phyloP scores from a whole-genome alignment of 148 eudicot genomes.

The Chenopodium album region DNA sequence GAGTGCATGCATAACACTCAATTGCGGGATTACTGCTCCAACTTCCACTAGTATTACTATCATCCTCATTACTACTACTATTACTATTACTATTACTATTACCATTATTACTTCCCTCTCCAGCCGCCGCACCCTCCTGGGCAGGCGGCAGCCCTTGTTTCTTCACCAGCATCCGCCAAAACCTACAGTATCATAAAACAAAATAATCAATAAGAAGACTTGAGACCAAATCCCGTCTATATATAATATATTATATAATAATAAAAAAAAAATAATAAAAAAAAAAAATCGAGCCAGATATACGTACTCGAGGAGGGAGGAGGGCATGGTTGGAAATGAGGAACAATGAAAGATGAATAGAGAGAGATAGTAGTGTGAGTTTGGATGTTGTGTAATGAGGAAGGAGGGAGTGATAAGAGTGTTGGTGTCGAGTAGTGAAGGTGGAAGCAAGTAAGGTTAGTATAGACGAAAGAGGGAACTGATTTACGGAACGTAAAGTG shows the following conservation, averaged over 20 bases:
- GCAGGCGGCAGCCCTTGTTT: background rate
- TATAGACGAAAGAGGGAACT: conserved; percentile 2
- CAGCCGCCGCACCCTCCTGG: background rate
- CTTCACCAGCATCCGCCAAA: background rate
- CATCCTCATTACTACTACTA: background rate
- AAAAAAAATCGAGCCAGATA: background rate
- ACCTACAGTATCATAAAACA: background rate
- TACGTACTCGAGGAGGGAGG: background rate
- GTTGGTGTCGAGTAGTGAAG: conserved; percentile 21
- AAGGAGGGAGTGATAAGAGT: background rate
- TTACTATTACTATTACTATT: background rate
- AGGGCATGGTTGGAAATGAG: conserved; percentile 5
- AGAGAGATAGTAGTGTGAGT: background rate
- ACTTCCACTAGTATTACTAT: background rate
- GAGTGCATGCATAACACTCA: conserved; percentile 95
- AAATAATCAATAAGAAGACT: background rate
- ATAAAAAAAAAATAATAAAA: no score
- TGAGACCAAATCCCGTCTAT: background rate
- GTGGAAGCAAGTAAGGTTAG: background rate
- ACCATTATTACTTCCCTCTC: background rate
- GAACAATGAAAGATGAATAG: background rate
- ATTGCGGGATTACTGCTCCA: conserved; percentile 21
- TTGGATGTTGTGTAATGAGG: background rate
- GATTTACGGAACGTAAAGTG: conserved; percentile 22
- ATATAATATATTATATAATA: background rate